These are phyloP conservation scores for Vigna reflexopilosa DNA, from an alignment of 306 rosid species.

Conservation along the genomic window DNA sequence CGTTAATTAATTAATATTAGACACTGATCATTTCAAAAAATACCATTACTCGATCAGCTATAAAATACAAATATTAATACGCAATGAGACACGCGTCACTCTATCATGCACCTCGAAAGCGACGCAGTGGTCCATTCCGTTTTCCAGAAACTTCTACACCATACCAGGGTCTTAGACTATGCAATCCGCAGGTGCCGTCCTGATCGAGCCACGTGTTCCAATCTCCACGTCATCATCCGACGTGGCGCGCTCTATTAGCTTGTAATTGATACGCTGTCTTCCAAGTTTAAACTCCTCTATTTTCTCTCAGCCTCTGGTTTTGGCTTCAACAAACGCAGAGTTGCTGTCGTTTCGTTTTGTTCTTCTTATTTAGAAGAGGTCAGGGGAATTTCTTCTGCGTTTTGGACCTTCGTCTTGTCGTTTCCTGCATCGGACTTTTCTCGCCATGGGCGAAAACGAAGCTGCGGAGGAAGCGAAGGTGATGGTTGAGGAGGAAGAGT, in stretches of 20 bases:
- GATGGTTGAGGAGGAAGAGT: slow-evolving; percentile 53
- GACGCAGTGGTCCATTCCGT: slow-evolving; percentile 30
- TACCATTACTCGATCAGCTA: not conserved
- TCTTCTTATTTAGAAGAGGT: not conserved
- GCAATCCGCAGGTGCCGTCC: slow-evolving; percentile 36
- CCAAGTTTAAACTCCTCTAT: not conserved
- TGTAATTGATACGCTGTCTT: slow-evolving; percentile 53
- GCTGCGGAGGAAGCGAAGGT: slow-evolving; percentile 45
- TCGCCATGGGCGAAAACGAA: slow-evolving; percentile 63
- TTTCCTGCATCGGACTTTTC: slow-evolving; percentile 21
- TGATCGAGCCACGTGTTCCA: slow-evolving; percentile 57
- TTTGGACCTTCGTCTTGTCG: slow-evolving; percentile 21
- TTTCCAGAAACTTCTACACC: slow-evolving; percentile 66
- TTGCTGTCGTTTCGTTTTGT: slow-evolving; percentile 46
- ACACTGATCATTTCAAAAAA: slow-evolving; percentile 23
- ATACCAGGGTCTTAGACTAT: slow-evolving; percentile 12
- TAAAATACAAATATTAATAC: not conserved
- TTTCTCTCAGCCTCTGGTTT: not conserved
- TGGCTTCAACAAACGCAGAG: not conserved
- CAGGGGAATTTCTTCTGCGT: slow-evolving; percentile 18
- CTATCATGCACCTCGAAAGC: slow-evolving; percentile 16
- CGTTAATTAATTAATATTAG: not conserved
- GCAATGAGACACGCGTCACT: slow-evolving; percentile 44
- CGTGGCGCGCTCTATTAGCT: slow-evolving; percentile 55
- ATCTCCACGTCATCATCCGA: slow-evolving; percentile 50